A percentile compares a stretch with the other conserved stretches of the same genome.
phyloP scores from a whole-genome alignment of 2,329 filamentous ascomycete species.

The Immersiporthe knoxdaviesiana region DNA sequence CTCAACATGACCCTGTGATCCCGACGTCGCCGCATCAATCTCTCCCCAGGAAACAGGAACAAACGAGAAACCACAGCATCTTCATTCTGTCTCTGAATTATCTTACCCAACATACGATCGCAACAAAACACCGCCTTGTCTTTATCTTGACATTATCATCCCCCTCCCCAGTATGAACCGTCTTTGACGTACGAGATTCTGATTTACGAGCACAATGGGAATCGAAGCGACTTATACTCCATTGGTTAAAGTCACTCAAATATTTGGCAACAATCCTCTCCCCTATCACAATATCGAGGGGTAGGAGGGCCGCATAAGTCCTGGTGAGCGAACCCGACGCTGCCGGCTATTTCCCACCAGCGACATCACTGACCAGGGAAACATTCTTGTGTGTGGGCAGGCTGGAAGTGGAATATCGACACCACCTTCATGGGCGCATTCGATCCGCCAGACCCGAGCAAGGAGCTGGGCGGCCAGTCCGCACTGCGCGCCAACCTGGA shows the following conservation, averaged over 20 bases:
- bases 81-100: neutral
- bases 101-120: neutral
- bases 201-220: slow-evolving; percentile 20
- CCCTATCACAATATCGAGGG: neutral
- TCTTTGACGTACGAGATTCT: neutral
- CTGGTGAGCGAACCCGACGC: neutral
- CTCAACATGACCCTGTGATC: neutral
- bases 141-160: too few relatives aligned
- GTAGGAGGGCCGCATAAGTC: neutral
- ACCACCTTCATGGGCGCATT: slow-evolving; percentile 24
- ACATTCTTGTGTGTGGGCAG: too few relatives aligned
- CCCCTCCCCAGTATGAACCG: slow-evolving; percentile 13
- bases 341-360: neutral
- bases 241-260: slow-evolving; percentile 1
- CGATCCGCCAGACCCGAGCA: slow-evolving; percentile 16
- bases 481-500: slow-evolving; percentile 10
- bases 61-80: neutral
- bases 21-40: neutral
- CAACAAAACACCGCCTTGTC: neutral
- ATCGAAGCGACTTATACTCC: slow-evolving; percentile 5
- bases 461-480: slow-evolving; percentile 14
- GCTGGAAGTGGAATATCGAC: neutral
- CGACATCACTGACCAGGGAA: neutral
- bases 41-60: neutral
- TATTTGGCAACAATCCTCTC: neutral